Evolutionary conservation across 768 basidiomycete species (phyloP), one percentile per base, ranked within the genome.

Genomic region (Suillus bovinus): DNA sequence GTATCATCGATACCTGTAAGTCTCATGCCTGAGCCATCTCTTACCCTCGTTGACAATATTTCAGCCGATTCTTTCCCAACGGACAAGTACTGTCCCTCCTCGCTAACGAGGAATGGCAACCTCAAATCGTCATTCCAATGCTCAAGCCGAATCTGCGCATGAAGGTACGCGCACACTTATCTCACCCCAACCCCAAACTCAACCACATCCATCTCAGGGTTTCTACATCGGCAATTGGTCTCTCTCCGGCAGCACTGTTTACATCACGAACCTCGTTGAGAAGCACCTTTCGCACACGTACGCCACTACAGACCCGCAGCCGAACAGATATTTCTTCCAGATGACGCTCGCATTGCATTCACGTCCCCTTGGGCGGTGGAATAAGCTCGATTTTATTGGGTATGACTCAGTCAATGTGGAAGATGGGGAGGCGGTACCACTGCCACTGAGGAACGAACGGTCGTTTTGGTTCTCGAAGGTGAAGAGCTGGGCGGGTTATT

Each of bases 401-500:
- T 96, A 96, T 72, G 83, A 89, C 59, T 90, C 90, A 0, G 84
- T 96, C 5, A 84, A 90, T 61, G 67, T 91, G n/a, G 85, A 84
- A 62, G 89, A 83, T 20, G 93, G 91, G 3, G 93, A 94, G 70
- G 78, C 82, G 14, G 72, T 82, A 11, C 86, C 88, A 20, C 77
- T 96, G 33, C 79, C 85, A 11, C 76, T 95, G 67, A 93, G 91
- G 70, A 86, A 94, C 66, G 93, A 94, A 72, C 82, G 91, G 60
- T 86, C 93, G n/a, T 96, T 93, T 73, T 95, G 91, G 88, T 97
- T 97, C 76, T 95, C 93, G 46, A 94, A 91, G 75, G 92, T 94
- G 67, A 82, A 82, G 71, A 93, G 89, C 46, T 93, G 87, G 70
- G 58, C 70, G 62, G 70, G 68, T 24, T 72, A 63, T 61, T 71